Percentiles rank a stretch among this genome's conserved stretches.
Conservation (phyloP, 495 filamentous ascomycete genomes). For the Penicillium diatomitis region DNA sequence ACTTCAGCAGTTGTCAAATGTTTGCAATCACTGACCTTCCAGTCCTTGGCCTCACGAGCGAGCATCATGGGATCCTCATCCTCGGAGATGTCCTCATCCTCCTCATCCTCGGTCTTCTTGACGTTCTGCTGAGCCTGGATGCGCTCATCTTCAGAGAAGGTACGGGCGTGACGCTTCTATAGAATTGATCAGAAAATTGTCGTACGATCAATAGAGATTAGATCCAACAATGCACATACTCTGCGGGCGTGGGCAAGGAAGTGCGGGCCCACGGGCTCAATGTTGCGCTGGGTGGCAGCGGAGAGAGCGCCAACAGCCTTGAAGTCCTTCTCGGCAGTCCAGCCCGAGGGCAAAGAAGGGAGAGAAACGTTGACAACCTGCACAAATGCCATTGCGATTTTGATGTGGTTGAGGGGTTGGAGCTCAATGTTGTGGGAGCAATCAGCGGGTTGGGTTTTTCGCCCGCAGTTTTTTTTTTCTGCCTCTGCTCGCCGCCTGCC, state of each 20-base stretch:
- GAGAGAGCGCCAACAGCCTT: constrained; percentile 65
- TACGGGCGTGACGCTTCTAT: constrained; percentile 84
- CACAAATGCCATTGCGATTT: constrained; percentile 36
- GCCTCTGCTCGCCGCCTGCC: constrained; percentile 23
- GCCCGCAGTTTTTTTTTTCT: constrained; percentile 25
- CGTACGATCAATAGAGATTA: not conserved
- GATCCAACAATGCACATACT: constrained; percentile 35
- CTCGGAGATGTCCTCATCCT: constrained; percentile 84
- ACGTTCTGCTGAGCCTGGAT: constrained; percentile 91
- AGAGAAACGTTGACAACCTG: constrained; percentile 49
- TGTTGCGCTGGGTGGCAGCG: constrained; percentile 63
- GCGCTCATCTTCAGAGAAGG: constrained; percentile 96
- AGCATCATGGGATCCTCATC: constrained; percentile 86
- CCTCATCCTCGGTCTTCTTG: constrained; percentile 91
- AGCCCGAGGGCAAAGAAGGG: constrained; percentile 69
- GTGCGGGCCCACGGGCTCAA: constrained; percentile 94
- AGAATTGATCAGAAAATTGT: constrained; percentile 14
- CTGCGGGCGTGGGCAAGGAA: constrained; percentile 95
- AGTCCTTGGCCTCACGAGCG: constrained; percentile 90
- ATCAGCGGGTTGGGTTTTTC: constrained; percentile 13
- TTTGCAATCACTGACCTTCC: constrained; percentile 61
- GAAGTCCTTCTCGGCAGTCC: constrained; percentile 87
- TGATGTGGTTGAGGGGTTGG: constrained; percentile 7
- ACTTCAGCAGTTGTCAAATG: not conserved
- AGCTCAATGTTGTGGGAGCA: constrained; percentile 12